Conservation (phyloP, 176 grass and related monocot genomes). For the Triticum aestivum region DNA sequence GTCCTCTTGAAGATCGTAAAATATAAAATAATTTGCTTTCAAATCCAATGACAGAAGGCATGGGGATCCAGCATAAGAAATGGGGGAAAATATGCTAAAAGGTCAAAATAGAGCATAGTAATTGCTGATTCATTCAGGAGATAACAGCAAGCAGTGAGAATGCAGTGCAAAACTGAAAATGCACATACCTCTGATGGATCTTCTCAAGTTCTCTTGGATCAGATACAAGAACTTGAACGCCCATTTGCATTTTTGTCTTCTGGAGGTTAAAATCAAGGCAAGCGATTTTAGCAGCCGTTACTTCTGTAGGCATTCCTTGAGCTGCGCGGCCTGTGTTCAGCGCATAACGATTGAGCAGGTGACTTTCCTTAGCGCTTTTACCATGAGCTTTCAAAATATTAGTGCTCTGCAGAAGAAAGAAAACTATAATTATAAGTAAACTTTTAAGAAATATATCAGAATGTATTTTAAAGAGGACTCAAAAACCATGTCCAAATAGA, state of each 20-base stretch:
- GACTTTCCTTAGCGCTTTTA: constrained; percentile 75
- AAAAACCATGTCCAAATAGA: neutral
- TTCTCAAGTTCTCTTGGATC: constrained; percentile 94
- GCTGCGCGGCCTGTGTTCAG: constrained; percentile 83
- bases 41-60: neutral
- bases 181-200: constrained; percentile 67
- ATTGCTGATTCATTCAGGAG: neutral
- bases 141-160: neutral
- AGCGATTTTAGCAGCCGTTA: constrained; percentile 75
- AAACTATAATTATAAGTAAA: neutral
- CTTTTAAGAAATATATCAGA: neutral
- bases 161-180: neutral
- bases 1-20: neutral
- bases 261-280: constrained; percentile 96
- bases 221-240: constrained; percentile 84
- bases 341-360: constrained; percentile 84
- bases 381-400: constrained; percentile 98
- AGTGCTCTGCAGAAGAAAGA: constrained; percentile 58
- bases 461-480: neutral
- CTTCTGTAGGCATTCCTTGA: constrained; percentile 90
- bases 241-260: constrained; percentile 96
- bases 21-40: neutral
- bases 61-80: neutral
- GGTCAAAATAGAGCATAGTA: neutral
- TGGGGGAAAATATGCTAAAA: neutral